A percentile compares a stretch with the other conserved stretches of the same genome.
Evolutionary conservation across 257 asterid genomes (phyloP).

Genomic region (Datura wrightii): DNA sequence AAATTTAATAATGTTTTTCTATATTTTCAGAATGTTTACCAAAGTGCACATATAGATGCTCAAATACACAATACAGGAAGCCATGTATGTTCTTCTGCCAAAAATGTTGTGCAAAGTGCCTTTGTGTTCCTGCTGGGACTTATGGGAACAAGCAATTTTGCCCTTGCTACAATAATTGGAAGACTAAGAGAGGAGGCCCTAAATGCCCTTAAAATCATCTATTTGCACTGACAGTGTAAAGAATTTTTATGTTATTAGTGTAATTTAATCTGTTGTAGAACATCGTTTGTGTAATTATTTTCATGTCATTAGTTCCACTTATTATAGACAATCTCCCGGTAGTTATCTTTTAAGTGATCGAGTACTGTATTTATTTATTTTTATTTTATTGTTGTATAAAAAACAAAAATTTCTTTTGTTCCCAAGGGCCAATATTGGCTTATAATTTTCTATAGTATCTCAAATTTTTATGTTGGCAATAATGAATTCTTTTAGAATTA

Average conservation of each 20-base stretch:
- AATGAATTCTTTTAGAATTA: too few species aligned
- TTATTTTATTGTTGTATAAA: background rate
- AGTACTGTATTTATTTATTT: background rate
- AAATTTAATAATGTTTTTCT: background rate
- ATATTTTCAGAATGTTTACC: constrained; percentile 55
- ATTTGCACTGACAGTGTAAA: background rate
- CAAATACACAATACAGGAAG: constrained; percentile 79
- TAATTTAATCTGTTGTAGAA: background rate
- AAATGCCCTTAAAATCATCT: constrained; percentile 67
- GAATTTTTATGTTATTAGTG: background rate
- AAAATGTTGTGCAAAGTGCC: constrained; percentile 68
- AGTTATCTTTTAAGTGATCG: background rate
- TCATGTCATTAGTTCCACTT: background rate
- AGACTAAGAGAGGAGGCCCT: constrained; percentile 89
- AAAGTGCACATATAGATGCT: constrained; percentile 62
- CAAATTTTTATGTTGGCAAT: too few species aligned
- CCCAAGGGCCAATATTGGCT: background rate
- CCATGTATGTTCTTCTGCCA: constrained; percentile 83
- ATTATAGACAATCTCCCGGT: background rate
- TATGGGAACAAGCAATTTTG: constrained; percentile 78
- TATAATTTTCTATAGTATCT: too few species aligned
- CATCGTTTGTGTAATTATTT: background rate
- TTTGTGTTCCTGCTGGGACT: constrained; percentile 90
- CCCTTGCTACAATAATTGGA: constrained; percentile 91
- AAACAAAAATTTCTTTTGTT: too few species aligned